phyloP scores from a whole-genome alignment of 176 grass and related monocot species.

The Cocos nucifera region DNA sequence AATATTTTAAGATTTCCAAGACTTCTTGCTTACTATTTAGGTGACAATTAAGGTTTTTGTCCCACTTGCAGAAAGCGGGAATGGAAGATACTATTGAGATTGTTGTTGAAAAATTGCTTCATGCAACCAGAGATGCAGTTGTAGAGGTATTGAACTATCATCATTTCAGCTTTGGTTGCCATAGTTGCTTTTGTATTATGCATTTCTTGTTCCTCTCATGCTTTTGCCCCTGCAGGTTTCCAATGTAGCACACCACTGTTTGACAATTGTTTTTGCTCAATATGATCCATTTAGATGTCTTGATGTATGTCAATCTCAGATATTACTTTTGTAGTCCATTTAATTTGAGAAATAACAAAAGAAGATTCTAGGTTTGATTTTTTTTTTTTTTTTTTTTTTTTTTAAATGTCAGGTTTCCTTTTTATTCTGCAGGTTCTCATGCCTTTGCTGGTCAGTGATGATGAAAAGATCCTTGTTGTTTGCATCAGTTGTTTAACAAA shows the following conservation, averaged over 20 bases:
- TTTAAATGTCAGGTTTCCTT: constrained; percentile 14
- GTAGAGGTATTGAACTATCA: constrained; percentile 43
- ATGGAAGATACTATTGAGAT: constrained; percentile 95
- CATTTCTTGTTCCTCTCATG: constrained; percentile 22
- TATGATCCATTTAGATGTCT: constrained; percentile 90
- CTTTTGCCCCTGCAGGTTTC: constrained; percentile 53
- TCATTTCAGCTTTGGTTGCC: constrained; percentile 4
- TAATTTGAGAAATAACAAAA: neutral
- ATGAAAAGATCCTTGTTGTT: constrained; percentile 93
- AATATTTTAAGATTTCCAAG: no score
- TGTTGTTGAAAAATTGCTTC: constrained; percentile 92
- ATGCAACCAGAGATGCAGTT: constrained; percentile 77
- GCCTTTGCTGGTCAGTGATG: constrained; percentile 82
- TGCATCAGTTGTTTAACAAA: constrained; percentile 98
- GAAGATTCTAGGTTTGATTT: neutral
- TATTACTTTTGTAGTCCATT: neutral
- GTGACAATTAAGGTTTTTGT: constrained; percentile 1
- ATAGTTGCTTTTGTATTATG: neutral
- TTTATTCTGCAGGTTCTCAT: constrained; percentile 62
- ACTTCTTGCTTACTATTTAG: neutral
- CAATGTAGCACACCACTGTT: constrained; percentile 75
- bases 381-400: constrained; percentile 19
- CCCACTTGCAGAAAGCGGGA: constrained; percentile 55
- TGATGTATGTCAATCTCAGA: constrained; percentile 34
- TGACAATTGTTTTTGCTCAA: constrained; percentile 58